Evolutionary conservation across 768 basidiomycete species (phyloP), one percentile per base, ranked within the genome.

Genomic region (Galerina sulciceps): DNA sequence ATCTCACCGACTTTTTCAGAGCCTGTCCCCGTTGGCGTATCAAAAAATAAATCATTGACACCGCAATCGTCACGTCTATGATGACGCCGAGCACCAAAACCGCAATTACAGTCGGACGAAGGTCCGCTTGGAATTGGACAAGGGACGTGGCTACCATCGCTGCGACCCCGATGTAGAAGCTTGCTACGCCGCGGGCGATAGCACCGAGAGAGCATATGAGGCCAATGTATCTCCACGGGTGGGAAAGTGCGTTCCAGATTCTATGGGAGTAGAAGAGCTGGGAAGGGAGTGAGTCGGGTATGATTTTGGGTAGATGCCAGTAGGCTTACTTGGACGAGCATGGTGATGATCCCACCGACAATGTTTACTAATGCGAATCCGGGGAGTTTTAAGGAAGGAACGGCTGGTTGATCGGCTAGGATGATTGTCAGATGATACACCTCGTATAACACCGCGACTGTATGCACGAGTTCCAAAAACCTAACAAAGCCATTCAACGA

Each of bases 301-400:
- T 10, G 17, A 44, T 2, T 10, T 17, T 5, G n/a, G 14, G 10
- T 14, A 10, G 1, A 13, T 14, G n/a, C 15, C 9, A 20, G 4
- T 6, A n/a, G 38, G 47, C 60, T 26, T 37, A 62, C 60, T 46
- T 62, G 60, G 4, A 49, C 45, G n/a, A 62, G 40, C n/a, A 53
- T 58, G 6, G 60, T 57, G 10, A 61, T 61, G 36, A 57, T 36
- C 6, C 55, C 55, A 14, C 60, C 60, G n/a, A 61, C 14, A 5
- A 61, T 57, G n/a, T 48, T 47, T 10, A 57, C 41, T 13, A 14
- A 41, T 9, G 49, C 55, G n/a, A 61, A 41, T 10, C 47, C 50
- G 9, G 60, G 60, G 17, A 40, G 44, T 14, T 37, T 43, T 6
- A 22, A 10, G 3, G 13, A 17, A 3, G 31, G 26, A 10, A 43